Conservation (phyloP, 345 rosid genomes). For the Pugionium cornutum region DNA sequence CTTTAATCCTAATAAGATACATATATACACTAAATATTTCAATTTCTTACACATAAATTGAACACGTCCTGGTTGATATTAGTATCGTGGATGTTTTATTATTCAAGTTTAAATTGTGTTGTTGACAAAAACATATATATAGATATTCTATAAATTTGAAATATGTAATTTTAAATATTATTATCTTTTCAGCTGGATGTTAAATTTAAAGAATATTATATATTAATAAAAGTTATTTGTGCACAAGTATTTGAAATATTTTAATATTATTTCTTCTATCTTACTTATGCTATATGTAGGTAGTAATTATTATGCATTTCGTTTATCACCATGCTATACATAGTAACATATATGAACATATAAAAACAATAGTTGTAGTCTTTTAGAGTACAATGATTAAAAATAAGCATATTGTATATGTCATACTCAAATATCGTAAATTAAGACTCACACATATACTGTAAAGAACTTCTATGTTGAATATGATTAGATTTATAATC, state of each 20-base stretch:
- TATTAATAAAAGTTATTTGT: background rate
- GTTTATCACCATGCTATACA: background rate
- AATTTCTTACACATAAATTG: background rate
- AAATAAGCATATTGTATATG: background rate
- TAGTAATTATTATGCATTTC: background rate
- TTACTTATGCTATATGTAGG: background rate
- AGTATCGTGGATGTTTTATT: background rate
- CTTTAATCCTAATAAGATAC: background rate
- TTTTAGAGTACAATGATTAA: background rate
- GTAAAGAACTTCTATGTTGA: background rate
- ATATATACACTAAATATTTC: background rate
- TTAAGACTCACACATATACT: background rate
- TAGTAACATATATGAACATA: background rate
- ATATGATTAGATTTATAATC: background rate
- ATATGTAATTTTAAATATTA: background rate
- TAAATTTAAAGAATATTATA: background rate
- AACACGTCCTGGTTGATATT: no score
- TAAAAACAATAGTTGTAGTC: background rate
- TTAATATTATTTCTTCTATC: background rate
- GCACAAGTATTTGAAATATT: background rate
- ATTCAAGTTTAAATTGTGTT: no score
- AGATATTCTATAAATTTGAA: background rate
- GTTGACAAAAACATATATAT: background rate
- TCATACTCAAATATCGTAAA: background rate
- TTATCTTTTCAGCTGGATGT: background rate